These are phyloP conservation scores for Cyphellophora europaea DNA, from an alignment of 2,329 filamentous ascomycete genomes.

Conservation along the genomic window DNA sequence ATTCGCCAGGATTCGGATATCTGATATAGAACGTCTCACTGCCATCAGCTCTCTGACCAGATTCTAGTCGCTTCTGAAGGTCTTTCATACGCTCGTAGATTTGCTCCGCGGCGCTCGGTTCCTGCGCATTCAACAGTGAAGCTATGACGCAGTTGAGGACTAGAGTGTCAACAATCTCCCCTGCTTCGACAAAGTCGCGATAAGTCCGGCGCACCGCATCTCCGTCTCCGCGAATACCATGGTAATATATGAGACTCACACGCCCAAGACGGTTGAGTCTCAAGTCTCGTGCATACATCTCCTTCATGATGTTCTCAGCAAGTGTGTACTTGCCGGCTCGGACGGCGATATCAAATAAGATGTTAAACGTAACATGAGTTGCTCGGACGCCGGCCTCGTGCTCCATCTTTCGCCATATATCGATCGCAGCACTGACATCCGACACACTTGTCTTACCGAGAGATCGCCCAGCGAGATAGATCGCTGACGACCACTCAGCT, in stretches of 20 bases:
- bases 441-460: constrained; percentile 38
- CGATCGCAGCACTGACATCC: constrained; percentile 60
- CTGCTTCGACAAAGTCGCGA: constrained; percentile 68
- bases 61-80: constrained; percentile 33
- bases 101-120: constrained; percentile 66
- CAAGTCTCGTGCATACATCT: constrained; percentile 65
- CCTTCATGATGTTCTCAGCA: constrained; percentile 73
- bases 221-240: constrained; percentile 65
- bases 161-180: constrained; percentile 79
- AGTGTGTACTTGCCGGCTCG: constrained; percentile 76
- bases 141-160: constrained; percentile 81
- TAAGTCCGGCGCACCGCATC: constrained; percentile 69
- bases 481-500: constrained; percentile 74
- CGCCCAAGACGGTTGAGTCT: constrained; percentile 70
- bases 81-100: constrained; percentile 79
- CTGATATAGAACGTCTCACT: constrained; percentile 13
- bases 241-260: constrained; percentile 73
- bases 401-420: constrained; percentile 88
- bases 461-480: constrained; percentile 69
- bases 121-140: constrained; percentile 65
- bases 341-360: constrained; percentile 79
- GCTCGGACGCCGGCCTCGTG: constrained; percentile 53
- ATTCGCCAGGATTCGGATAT: constrained; percentile 26
- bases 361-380: constrained; percentile 80
- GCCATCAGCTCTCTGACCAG: constrained; percentile 25